These are phyloP conservation scores for Luvunga scandens DNA, from an alignment of 345 rosid species.

Conservation along the genomic window DNA sequence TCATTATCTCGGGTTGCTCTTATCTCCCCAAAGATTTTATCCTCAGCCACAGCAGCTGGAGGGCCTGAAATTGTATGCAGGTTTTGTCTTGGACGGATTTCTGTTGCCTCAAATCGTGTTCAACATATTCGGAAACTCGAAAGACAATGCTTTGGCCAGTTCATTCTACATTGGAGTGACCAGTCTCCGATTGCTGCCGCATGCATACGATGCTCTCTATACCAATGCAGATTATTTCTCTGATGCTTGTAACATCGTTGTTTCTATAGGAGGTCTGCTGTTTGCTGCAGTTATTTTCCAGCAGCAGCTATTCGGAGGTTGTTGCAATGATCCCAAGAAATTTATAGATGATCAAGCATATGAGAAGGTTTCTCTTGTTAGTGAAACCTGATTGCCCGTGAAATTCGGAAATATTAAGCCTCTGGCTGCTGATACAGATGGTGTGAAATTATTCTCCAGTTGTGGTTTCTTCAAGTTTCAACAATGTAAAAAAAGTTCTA, in stretches of 20 bases:
- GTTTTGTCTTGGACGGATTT: slow-evolving; percentile 44
- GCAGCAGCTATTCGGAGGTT: slow-evolving; percentile 49
- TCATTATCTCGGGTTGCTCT: background rate
- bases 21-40: background rate
- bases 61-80: slow-evolving; percentile 38
- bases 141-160: slow-evolving; percentile 30
- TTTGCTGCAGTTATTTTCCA: slow-evolving; percentile 37
- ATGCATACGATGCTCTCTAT: slow-evolving; percentile 31
- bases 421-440: background rate
- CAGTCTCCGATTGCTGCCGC: slow-evolving; percentile 38
- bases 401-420: background rate
- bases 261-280: slow-evolving; percentile 23
- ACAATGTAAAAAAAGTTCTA: background rate
- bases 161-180: slow-evolving; percentile 42
- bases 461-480: background rate
- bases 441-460: background rate
- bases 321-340: slow-evolving; percentile 30
- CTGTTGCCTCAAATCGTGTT: slow-evolving; percentile 49
- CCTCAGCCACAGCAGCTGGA: slow-evolving; percentile 10
- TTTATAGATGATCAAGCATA: slow-evolving; percentile 22
- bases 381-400: slow-evolving; percentile 13
- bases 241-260: slow-evolving; percentile 38
- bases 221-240: slow-evolving; percentile 32
- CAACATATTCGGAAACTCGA: slow-evolving; percentile 38
- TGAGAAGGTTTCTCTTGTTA: slow-evolving; percentile 29